Base-by-base conservation (phyloP, 2,329 filamentous ascomycete genomes). In the Paecilomyces niveus region DNA sequence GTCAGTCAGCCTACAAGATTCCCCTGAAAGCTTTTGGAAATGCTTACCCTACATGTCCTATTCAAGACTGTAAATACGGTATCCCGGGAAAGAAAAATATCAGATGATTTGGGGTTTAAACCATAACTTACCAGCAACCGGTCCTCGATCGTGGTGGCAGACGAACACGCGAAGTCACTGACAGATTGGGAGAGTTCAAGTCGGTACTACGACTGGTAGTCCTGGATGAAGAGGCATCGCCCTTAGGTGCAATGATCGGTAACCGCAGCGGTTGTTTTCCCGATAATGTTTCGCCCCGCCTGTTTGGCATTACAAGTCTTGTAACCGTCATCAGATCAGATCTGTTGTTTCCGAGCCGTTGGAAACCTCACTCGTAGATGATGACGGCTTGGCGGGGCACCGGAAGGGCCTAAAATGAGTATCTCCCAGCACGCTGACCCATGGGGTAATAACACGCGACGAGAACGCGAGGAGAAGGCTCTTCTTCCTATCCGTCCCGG, bases 91-190 rank as follows among this genome's bases (percentile, higher is more conserved):
- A 57, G 32, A 56, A 55, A 51, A n/a, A 31, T n/a, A 57, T 50
- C 15, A 32, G 24, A 50, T 26, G 21, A 59, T 11, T 21, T 4
- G 33, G 6, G 56, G 39, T 56, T 53, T 35, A 58, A 54, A 49
- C 57, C 50, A 50, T 50, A 24, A 71, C 76, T 65, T 70, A 78
- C 78, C 81, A 83, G 64, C 81, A 83, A 58, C 81, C 81, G 33
- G 79, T 81, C 60, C 81, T 72, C 54, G 81, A 83, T 57, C 81
- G 76, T 57, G 81, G 80, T 49, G 81, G 81, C 13, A 83, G 72
- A 55, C 80, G 76, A 24, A 80, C 68, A 54, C 77, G 74, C 45
- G 73, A 70, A 56, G 74, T 71, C 53, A 72, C 68, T 54, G 70
- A 69, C 24, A 72, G 58, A 54, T 65, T 68, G 68, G 56, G 57